These are phyloP conservation scores for Venturiaceae sp. DNA, from an alignment of 2,329 filamentous ascomycete species.

Conservation along the genomic window DNA sequence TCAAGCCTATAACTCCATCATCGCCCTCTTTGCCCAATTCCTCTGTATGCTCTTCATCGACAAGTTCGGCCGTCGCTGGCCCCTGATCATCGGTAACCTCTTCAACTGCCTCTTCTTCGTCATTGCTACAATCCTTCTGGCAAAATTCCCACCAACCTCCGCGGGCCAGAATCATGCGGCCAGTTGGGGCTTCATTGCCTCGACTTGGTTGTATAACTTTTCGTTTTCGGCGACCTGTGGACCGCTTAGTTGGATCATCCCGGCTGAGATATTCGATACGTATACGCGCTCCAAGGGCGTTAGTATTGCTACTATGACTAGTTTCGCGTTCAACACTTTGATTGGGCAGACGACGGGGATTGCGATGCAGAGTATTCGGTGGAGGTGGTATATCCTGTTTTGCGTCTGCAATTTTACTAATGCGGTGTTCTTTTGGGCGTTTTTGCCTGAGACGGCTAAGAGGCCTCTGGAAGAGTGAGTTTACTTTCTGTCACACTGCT, in stretches of 20 bases:
- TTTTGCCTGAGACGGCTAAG: slow-evolving; percentile 57
- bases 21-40: slow-evolving; percentile 60
- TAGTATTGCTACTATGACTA: slow-evolving; percentile 62
- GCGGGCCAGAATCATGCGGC: slow-evolving; percentile 35
- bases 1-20: slow-evolving; percentile 64
- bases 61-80: slow-evolving; percentile 59
- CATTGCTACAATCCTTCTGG: slow-evolving; percentile 49
- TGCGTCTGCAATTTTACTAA: slow-evolving; percentile 60
- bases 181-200: slow-evolving; percentile 65
- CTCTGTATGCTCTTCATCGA: slow-evolving; percentile 62
- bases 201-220: slow-evolving; percentile 34
- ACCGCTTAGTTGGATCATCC: slow-evolving; percentile 41
- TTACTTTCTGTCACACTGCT: slow-evolving; percentile 45
- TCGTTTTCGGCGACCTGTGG: slow-evolving; percentile 10
- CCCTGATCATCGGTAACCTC: slow-evolving; percentile 62
- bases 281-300: slow-evolving; percentile 66
- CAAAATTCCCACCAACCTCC: slow-evolving; percentile 50
- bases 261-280: slow-evolving; percentile 69
- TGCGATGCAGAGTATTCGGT: slow-evolving; percentile 46
- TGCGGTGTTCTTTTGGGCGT: slow-evolving; percentile 56
- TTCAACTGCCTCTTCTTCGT: slow-evolving; percentile 65
- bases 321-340: slow-evolving; percentile 69
- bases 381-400: slow-evolving; percentile 51
- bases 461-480: slow-evolving; percentile 61
- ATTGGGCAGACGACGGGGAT: slow-evolving; percentile 60